These are phyloP conservation scores for Luzula sylvatica DNA, from an alignment of 176 grass and related monocot genomes.

Conservation along the genomic window DNA sequence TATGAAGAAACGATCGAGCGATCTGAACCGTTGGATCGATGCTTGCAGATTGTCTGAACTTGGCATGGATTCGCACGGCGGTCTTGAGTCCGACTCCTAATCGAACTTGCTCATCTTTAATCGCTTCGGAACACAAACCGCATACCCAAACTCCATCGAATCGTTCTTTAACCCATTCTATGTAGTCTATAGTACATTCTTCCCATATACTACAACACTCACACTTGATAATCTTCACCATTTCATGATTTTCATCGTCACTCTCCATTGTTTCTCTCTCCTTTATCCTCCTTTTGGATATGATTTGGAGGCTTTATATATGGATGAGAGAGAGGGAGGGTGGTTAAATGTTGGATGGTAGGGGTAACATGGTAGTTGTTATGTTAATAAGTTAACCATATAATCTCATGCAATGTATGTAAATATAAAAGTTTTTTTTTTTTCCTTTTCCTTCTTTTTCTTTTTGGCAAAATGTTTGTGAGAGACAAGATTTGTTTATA, in stretches of 20 bases:
- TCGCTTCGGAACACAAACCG: slow-evolving; percentile 49
- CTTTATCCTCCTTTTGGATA: neutral
- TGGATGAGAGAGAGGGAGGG: neutral
- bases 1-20: slow-evolving; percentile 33
- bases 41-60: slow-evolving; percentile 27
- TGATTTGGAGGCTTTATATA: neutral
- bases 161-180: slow-evolving; percentile 28
- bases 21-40: slow-evolving; percentile 23
- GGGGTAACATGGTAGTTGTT: slow-evolving; percentile 14
- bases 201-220: slow-evolving; percentile 48
- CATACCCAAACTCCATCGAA: slow-evolving; percentile 61
- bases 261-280: neutral
- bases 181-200: slow-evolving; percentile 53
- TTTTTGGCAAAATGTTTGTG: slow-evolving; percentile 16
- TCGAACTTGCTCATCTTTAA: slow-evolving; percentile 44
- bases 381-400: slow-evolving; percentile 17
- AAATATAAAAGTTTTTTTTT: slow-evolving; percentile 2
- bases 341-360: neutral
- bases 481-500: slow-evolving; percentile 21
- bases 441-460: slow-evolving; percentile 15
- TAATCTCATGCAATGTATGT: slow-evolving; percentile 6
- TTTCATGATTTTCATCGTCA: slow-evolving; percentile 2
- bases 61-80: slow-evolving; percentile 28
- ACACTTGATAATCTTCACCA: slow-evolving; percentile 27
- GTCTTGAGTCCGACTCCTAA: slow-evolving; percentile 28